phyloP scores from a whole-genome alignment of 2,329 filamentous ascomycete genomes.

The Phialophora chinensis region DNA sequence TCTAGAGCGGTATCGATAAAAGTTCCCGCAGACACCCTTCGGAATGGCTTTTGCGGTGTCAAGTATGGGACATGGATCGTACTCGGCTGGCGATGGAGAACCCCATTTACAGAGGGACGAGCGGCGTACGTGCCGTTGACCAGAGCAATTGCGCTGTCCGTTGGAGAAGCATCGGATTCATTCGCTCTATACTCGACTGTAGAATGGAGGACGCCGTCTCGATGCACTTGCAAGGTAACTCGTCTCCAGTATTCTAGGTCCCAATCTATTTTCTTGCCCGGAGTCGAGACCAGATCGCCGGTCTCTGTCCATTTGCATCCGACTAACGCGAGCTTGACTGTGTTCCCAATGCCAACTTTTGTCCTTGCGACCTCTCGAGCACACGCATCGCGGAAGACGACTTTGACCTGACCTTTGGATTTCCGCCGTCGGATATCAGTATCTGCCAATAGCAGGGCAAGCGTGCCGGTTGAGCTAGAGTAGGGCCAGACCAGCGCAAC shows the following conservation, averaged over 20 bases:
- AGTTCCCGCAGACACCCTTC: slow-evolving; percentile 18
- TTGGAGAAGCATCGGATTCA: slow-evolving; percentile 9
- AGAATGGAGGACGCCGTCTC: slow-evolving; percentile 11
- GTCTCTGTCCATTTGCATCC: slow-evolving; percentile 69
- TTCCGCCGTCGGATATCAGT: slow-evolving; percentile 81
- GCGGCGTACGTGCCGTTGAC: slow-evolving; percentile 1
- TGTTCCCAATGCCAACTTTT: slow-evolving; percentile 78
- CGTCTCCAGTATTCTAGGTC: slow-evolving; percentile 56
- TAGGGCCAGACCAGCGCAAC: slow-evolving; percentile 92
- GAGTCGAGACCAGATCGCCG: slow-evolving; percentile 58
- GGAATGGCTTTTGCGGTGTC: slow-evolving; percentile 27
- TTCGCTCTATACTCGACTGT: slow-evolving; percentile 24
- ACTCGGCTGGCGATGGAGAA: slow-evolving; percentile 12
- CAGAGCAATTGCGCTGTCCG: background rate
- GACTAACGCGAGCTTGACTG: slow-evolving; percentile 70
- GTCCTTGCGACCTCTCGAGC: slow-evolving; percentile 72
- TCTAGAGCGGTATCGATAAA: slow-evolving; percentile 35
- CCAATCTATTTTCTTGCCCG: slow-evolving; percentile 63
- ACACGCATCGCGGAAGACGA: slow-evolving; percentile 72
- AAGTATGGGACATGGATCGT: slow-evolving; percentile 30
- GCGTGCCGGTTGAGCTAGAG: slow-evolving; percentile 73
- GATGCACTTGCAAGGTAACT: slow-evolving; percentile 21
- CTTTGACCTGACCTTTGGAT: slow-evolving; percentile 78
- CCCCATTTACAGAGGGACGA: slow-evolving; percentile 11
- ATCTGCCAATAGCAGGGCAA: slow-evolving; percentile 82